These are phyloP conservation scores for Drosera spatulata DNA, from an alignment of 179 eudicot species.

Conservation along the genomic window DNA sequence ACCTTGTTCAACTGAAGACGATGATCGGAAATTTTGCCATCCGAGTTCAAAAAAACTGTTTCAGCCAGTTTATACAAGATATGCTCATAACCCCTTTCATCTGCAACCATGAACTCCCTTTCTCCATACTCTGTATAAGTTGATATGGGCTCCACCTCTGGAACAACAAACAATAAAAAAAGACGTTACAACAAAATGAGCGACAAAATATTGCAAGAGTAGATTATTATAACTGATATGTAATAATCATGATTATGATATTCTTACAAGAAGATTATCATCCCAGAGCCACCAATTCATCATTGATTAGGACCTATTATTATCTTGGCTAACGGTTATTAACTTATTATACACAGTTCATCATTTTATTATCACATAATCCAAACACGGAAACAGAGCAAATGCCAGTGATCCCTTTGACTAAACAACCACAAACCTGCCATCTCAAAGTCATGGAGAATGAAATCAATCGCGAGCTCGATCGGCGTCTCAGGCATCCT, in stretches of 20 bases:
- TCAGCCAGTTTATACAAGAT: constrained; percentile 68
- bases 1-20: constrained; percentile 85
- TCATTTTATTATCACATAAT: no score
- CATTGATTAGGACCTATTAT: no score
- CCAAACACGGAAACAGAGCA: no score
- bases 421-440: constrained; percentile 42
- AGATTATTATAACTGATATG: no score
- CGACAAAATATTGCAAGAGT: no score
- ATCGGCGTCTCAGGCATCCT: constrained; percentile 71
- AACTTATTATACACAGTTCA: no score
- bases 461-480: constrained; percentile 88
- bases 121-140: constrained; percentile 84
- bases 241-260: no score
- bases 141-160: constrained; percentile 93
- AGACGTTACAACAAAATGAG: no score
- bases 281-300: no score
- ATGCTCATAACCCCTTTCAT: constrained; percentile 79
- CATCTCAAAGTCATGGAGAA: constrained; percentile 95
- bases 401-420: no score
- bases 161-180: not conserved
- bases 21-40: constrained; percentile 56
- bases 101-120: constrained; percentile 67
- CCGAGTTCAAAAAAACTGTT: constrained; percentile 45
- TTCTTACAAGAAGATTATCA: no score
- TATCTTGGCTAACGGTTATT: no score